These are phyloP conservation scores for Colletotrichum eremochloae DNA, from an alignment of 2,329 filamentous ascomycete species.

Conservation along the genomic window DNA sequence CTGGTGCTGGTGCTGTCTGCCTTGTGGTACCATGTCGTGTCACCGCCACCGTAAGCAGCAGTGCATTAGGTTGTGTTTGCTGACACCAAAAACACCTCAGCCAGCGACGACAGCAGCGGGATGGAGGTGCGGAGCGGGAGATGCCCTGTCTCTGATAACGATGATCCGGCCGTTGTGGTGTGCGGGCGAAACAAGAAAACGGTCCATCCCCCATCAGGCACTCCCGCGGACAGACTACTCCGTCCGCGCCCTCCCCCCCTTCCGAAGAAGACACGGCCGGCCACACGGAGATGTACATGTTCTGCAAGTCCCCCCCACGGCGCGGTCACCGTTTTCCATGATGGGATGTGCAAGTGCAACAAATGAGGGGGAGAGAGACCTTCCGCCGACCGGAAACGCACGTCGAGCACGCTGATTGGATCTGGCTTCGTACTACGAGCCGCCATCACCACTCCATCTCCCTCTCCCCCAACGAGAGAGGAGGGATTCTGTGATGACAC, in stretches of 20 bases:
- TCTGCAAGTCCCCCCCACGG: conserved; percentile 16
- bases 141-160: background rate
- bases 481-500: conserved; percentile 33
- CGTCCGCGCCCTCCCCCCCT: background rate
- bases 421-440: background rate
- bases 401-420: background rate
- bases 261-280: background rate
- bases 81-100: background rate
- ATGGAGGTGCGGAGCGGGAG: conserved; percentile 36
- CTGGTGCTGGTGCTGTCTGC: conserved; percentile 9
- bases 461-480: background rate
- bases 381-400: background rate
- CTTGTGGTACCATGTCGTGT: conserved; percentile 22
- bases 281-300: conserved; percentile 21
- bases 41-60: conserved; percentile 36
- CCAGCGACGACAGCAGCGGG: background rate
- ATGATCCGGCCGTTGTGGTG: background rate
- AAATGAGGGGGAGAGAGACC: background rate
- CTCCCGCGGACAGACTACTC: conserved; percentile 3
- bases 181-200: background rate
- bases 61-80: conserved; percentile 19
- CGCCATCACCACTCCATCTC: background rate
- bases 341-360: background rate
- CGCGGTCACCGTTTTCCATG: background rate
- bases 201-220: background rate